phyloP scores from a whole-genome alignment of 129 eudicot genomes.

The Arctium minus region DNA sequence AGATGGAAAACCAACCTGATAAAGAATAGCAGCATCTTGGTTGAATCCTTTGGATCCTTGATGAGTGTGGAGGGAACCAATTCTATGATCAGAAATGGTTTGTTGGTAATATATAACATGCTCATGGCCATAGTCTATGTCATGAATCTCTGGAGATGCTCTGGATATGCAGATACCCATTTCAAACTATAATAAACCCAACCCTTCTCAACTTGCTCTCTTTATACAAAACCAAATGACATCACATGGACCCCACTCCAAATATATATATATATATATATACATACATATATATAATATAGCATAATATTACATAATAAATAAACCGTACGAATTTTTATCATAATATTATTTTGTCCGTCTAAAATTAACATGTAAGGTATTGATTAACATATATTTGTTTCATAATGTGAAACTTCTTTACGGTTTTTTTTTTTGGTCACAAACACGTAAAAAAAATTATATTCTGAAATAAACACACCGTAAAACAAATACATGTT shows the following conservation, averaged over 20 bases:
- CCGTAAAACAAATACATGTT: not conserved
- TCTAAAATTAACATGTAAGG: not conserved
- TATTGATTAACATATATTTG: not conserved
- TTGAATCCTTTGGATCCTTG: constrained; percentile 69
- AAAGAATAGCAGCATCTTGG: constrained; percentile 83
- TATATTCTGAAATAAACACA: not conserved
- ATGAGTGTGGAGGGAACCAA: constrained; percentile 59
- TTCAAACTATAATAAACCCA: constrained; percentile 15
- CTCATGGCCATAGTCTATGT: constrained; percentile 57
- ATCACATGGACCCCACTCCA: constrained; percentile 7
- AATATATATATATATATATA: not conserved
- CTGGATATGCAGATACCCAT: constrained; percentile 81
- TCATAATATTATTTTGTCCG: not conserved
- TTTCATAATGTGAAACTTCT: too few relatives aligned
- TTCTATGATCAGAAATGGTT: constrained; percentile 5
- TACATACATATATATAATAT: not conserved
- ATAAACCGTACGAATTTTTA: not conserved
- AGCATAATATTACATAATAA: not conserved
- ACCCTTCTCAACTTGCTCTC: constrained; percentile 16
- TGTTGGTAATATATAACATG: constrained; percentile 48
- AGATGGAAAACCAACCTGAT: constrained; percentile 43
- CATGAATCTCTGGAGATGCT: constrained; percentile 68
- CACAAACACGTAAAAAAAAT: too few relatives aligned
- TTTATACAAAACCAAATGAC: constrained; percentile 36
- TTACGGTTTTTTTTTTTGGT: too few relatives aligned